Percentiles rank a stretch among this genome's conserved stretches.
Evolutionary conservation across 73 alveolate species (phyloP).

Genomic region (Diophrys sp.): DNA sequence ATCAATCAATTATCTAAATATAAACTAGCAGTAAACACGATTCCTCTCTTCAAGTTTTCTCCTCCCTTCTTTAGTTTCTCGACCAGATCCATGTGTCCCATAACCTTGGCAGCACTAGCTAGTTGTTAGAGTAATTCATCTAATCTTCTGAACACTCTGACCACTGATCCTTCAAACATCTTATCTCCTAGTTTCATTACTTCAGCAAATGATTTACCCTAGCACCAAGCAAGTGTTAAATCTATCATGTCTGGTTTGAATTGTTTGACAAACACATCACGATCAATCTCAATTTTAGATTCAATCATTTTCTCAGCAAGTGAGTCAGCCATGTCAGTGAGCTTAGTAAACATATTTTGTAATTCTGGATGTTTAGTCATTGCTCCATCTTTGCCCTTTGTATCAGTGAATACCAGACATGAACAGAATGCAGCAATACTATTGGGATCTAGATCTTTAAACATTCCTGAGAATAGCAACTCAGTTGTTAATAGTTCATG

Average conservation of each 20-base stretch:
- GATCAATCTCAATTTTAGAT: conserved; percentile 89
- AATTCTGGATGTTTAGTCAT: conserved; percentile 72
- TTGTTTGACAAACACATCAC: conserved; percentile 79
- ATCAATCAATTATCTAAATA: conserved; percentile 70
- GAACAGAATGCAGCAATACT: conserved; percentile 90
- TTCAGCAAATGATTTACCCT: conserved; percentile 86
- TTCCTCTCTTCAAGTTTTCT: conserved; percentile 96
- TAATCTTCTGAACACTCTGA: conserved; percentile 91
- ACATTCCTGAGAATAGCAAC: conserved; percentile 81
- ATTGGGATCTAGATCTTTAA: conserved; percentile 74
- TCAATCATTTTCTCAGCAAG: conserved; percentile 84
- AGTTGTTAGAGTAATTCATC: conserved; percentile 93
- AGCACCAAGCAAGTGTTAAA: conserved; percentile 87
- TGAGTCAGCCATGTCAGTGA: conserved; percentile 69
- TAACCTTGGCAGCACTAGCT: conserved; percentile 80
- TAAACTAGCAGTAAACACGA: conserved; percentile 98
- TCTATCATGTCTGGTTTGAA: conserved; percentile 94
- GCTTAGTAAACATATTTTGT: conserved; percentile 20
- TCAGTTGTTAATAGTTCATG: conserved; percentile 96
- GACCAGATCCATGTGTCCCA: conserved; percentile 86
- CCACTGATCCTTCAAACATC: conserved; percentile 94
- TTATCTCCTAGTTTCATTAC: conserved; percentile 85
- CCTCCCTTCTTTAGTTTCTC: conserved; percentile 89
- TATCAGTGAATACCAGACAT: conserved; percentile 82
- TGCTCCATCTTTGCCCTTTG: conserved; percentile 65